Evolutionary conservation across 306 rosid species (phyloP).

Genomic region (Inga oerstediana): DNA sequence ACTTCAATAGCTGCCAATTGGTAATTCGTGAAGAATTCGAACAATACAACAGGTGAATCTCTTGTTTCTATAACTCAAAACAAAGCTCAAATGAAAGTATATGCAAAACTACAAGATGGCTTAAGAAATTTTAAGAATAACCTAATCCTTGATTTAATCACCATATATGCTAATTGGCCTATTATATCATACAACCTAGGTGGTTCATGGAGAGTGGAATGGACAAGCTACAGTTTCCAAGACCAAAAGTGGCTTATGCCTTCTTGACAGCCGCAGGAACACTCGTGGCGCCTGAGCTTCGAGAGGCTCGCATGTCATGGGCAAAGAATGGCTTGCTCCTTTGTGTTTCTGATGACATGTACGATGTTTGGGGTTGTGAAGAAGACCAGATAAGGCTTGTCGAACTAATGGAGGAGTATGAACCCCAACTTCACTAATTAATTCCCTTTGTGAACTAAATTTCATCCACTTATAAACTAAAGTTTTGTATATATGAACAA

Average conservation of each 20-base stretch:
- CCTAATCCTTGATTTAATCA: background rate
- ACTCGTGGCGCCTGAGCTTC: conserved; percentile 41
- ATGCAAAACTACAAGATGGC: background rate
- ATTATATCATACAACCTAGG: background rate
- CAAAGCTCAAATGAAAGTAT: no score
- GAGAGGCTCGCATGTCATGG: conserved; percentile 62
- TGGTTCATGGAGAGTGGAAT: conserved; percentile 1
- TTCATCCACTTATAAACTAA: background rate
- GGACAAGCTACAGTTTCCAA: background rate
- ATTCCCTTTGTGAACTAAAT: background rate
- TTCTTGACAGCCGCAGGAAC: conserved; percentile 1
- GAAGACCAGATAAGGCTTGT: conserved; percentile 50
- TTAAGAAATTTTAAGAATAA: no score
- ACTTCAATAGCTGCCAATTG: conserved; percentile 35
- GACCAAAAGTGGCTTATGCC: background rate
- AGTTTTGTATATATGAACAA: background rate
- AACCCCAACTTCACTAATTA: background rate
- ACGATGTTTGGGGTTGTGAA: conserved; percentile 56
- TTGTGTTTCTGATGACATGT: conserved; percentile 61
- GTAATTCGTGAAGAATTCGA: conserved; percentile 44
- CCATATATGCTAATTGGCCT: background rate
- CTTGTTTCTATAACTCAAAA: background rate
- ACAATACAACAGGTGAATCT: conserved; percentile 39
- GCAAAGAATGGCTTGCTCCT: conserved; percentile 55
- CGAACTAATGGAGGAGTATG: conserved; percentile 52